These are phyloP conservation scores for Silene uniflora DNA, from an alignment of 148 eudicot species.

Conservation along the genomic window DNA sequence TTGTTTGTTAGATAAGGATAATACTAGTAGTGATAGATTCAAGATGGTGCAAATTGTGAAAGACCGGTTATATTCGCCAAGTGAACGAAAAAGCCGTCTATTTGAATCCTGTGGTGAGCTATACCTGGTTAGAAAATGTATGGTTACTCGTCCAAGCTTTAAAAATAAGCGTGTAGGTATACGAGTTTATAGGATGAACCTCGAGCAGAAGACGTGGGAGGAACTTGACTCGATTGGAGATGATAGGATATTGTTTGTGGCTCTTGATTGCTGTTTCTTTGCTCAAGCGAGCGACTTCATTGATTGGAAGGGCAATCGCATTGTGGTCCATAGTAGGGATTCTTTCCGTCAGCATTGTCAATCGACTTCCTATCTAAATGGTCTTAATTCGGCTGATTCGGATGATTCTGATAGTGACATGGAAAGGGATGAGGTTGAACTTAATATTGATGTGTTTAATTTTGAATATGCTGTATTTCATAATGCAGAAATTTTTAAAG, in stretches of 20 bases:
- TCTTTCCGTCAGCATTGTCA: neutral
- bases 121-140: neutral
- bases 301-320: constrained; percentile 11
- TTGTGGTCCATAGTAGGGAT: neutral
- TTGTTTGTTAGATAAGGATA: neutral
- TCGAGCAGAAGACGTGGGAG: neutral
- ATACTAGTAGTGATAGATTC: neutral
- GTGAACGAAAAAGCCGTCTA: constrained; percentile 4
- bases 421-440: too few relatives aligned
- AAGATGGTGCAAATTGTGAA: neutral
- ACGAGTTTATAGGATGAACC: neutral
- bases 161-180: neutral
- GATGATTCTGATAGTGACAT: too few relatives aligned
- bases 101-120: constrained; percentile 8
- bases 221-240: constrained; percentile 6
- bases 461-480: too few relatives aligned
- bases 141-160: neutral
- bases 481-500: too few relatives aligned
- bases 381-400: too few relatives aligned
- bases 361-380: too few relatives aligned
- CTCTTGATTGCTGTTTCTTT: constrained; percentile 11
- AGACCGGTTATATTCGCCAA: neutral
- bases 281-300: neutral
- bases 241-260: constrained; percentile 13
- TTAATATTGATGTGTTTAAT: too few relatives aligned